Evolutionary conservation across 768 basidiomycete genomes (phyloP).

Genomic region (Boletus fagicola): DNA sequence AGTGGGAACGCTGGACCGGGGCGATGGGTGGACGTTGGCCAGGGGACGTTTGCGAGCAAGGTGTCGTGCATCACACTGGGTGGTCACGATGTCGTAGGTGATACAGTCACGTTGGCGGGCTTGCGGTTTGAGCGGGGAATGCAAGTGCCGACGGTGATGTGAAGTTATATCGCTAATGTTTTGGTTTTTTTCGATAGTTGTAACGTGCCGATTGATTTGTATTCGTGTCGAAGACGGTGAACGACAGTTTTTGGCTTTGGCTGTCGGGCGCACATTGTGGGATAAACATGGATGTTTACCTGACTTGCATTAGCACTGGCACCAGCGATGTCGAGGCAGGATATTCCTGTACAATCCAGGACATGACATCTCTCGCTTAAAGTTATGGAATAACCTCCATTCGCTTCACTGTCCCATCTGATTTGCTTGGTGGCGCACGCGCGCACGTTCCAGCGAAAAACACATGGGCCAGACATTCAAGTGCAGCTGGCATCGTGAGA

Average conservation of each 20-base stretch:
- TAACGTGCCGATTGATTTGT: slow-evolving; percentile 18
- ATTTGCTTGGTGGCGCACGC: too few relatives aligned
- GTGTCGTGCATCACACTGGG: slow-evolving; percentile 43
- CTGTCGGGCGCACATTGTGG: too few relatives aligned
- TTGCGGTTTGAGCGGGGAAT: slow-evolving; percentile 65
- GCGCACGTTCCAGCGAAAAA: too few relatives aligned
- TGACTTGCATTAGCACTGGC: too few relatives aligned
- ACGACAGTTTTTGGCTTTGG: neutral
- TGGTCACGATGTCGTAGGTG: slow-evolving; percentile 26
- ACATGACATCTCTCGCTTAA: too few relatives aligned
- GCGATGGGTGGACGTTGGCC: slow-evolving; percentile 43
- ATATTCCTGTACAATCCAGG: too few relatives aligned
- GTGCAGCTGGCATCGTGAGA: too few relatives aligned
- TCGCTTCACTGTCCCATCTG: too few relatives aligned
- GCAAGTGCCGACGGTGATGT: slow-evolving; percentile 53
- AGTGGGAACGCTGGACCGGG: slow-evolving; percentile 44
- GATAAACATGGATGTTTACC: neutral
- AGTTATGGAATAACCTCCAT: too few relatives aligned
- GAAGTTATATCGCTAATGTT: neutral
- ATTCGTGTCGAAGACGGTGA: neutral
- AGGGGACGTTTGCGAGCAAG: slow-evolving; percentile 47
- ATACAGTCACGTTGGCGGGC: slow-evolving; percentile 61
- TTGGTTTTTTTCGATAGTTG: neutral
- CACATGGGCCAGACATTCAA: too few relatives aligned
- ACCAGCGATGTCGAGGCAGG: too few relatives aligned